phyloP scores from a whole-genome alignment of 192 early-diverging fungal species.

The Chytriomyces confervae region DNA sequence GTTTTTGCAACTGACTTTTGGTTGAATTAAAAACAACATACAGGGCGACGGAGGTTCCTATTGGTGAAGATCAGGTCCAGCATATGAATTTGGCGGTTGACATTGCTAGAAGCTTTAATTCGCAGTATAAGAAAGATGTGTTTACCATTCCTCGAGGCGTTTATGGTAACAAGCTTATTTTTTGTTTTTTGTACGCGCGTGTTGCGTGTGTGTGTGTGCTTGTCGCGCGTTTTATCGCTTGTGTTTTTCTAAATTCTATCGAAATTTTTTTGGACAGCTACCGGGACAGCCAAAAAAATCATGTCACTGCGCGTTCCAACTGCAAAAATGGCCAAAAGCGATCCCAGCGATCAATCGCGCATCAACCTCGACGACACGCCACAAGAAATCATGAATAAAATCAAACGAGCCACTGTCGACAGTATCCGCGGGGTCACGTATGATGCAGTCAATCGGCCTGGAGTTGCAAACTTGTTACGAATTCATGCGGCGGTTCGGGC shows the following conservation, averaged over 20 bases:
- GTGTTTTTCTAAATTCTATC: not conserved
- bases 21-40: not conserved
- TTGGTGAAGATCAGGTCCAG: conserved; percentile 93
- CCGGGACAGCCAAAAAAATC: conserved; percentile 68
- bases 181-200: not conserved
- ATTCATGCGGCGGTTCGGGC: conserved; percentile 67
- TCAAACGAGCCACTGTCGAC: conserved; percentile 77
- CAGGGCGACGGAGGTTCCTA: conserved; percentile 81
- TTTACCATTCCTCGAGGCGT: conserved; percentile 75
- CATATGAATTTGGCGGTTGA: conserved; percentile 89
- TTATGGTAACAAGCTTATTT: conserved; percentile 53
- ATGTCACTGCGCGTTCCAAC: conserved; percentile 83
- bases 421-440: conserved; percentile 68
- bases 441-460: conserved; percentile 74
- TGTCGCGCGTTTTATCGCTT: not conserved
- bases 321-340: conserved; percentile 90
- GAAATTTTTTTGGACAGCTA: conserved; percentile 31
- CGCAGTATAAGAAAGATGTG: conserved; percentile 59
- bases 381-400: conserved; percentile 67
- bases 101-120: conserved; percentile 78
- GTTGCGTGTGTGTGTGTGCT: not conserved
- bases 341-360: conserved; percentile 69
- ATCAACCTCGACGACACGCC: conserved; percentile 81
- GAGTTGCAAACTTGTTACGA: conserved; percentile 80
- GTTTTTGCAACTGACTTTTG: too few relatives aligned